Evolutionary conservation across 352 stramenopile species (phyloP).

Genomic region (Nothophytophthora sp.): DNA sequence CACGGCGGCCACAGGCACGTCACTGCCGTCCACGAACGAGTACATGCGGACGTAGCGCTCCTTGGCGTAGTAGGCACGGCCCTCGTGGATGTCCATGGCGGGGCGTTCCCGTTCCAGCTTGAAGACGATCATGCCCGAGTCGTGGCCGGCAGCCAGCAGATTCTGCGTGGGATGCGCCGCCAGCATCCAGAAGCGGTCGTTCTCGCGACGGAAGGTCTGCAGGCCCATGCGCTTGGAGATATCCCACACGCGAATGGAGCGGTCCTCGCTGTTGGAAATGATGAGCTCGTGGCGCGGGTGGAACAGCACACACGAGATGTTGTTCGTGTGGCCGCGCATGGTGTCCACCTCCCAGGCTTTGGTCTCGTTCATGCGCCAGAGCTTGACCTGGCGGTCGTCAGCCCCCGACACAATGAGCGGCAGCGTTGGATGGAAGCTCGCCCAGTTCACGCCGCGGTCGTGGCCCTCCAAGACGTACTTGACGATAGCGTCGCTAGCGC

Average conservation of each 20-base stretch:
- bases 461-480: slow-evolving; percentile 99
- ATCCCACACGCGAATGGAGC: slow-evolving; percentile 99
- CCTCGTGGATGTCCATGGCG: slow-evolving; percentile 89
- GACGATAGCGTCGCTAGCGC: slow-evolving; percentile 98
- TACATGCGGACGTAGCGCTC: slow-evolving; percentile 98
- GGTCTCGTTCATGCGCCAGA: slow-evolving; percentile 99
- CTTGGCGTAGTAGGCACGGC: slow-evolving; percentile 96
- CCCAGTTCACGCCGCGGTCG: slow-evolving; percentile 99
- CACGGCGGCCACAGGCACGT: slow-evolving; percentile 74
- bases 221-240: slow-evolving; percentile 98
- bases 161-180: slow-evolving; percentile 97
- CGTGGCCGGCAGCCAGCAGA: slow-evolving; percentile 98
- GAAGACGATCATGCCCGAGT: slow-evolving; percentile 99
- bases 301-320: slow-evolving; percentile 99
- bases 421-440: slow-evolving; percentile 98
- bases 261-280: slow-evolving; percentile 99
- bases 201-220: slow-evolving; percentile 98
- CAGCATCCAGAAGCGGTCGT: slow-evolving; percentile 99
- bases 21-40: slow-evolving; percentile 89
- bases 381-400: slow-evolving; percentile 99
- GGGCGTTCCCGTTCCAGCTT: slow-evolving; percentile 98
- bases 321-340: slow-evolving; percentile 99
- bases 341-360: slow-evolving; percentile 99
- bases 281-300: slow-evolving; percentile 99
- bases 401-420: slow-evolving; percentile 98